phyloP scores from a whole-genome alignment of 768 basidiomycete genomes.

The Pulveroboletus sp. region DNA sequence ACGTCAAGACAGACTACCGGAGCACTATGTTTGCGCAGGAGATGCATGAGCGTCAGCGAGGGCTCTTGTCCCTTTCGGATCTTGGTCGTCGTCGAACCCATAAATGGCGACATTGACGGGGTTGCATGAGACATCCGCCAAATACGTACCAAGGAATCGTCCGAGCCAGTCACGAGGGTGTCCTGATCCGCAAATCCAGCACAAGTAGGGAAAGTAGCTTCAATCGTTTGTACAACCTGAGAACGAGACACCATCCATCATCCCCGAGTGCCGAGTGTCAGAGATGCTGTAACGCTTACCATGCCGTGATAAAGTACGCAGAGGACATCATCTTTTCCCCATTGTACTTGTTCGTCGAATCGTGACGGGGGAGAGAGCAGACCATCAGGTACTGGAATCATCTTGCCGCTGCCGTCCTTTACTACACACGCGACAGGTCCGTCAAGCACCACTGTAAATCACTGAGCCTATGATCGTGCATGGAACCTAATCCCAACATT shows the following conservation, averaged over 20 bases:
- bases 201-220: slow-evolving; percentile 66
- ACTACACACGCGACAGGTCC: slow-evolving; percentile 40
- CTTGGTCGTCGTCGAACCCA: slow-evolving; percentile 14
- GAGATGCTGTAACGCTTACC: slow-evolving; percentile 31
- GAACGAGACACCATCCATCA: slow-evolving; percentile 6
- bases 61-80: slow-evolving; percentile 22
- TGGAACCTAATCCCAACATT: slow-evolving; percentile 1
- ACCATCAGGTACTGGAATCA: slow-evolving; percentile 60
- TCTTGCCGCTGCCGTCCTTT: slow-evolving; percentile 41
- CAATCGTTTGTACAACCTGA: slow-evolving; percentile 72
- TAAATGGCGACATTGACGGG: slow-evolving; percentile 16
- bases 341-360: slow-evolving; percentile 67
- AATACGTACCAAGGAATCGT: slow-evolving; percentile 75
- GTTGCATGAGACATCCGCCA: slow-evolving; percentile 57
- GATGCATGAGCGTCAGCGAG: slow-evolving; percentile 50
- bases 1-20: slow-evolving; percentile 64
- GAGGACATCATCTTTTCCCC: slow-evolving; percentile 56
- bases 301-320: slow-evolving; percentile 59
- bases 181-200: slow-evolving; percentile 73
- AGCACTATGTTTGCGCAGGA: slow-evolving; percentile 76
- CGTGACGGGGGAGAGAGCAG: slow-evolving; percentile 52
- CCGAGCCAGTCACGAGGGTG: slow-evolving; percentile 74
- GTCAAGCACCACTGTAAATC: slow-evolving; percentile 38
- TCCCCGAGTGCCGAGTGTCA: neutral
- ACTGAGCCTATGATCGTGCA: slow-evolving; percentile 1